Conservation (phyloP, 805 yeast genomes). For the Candida ipomoeae region DNA sequence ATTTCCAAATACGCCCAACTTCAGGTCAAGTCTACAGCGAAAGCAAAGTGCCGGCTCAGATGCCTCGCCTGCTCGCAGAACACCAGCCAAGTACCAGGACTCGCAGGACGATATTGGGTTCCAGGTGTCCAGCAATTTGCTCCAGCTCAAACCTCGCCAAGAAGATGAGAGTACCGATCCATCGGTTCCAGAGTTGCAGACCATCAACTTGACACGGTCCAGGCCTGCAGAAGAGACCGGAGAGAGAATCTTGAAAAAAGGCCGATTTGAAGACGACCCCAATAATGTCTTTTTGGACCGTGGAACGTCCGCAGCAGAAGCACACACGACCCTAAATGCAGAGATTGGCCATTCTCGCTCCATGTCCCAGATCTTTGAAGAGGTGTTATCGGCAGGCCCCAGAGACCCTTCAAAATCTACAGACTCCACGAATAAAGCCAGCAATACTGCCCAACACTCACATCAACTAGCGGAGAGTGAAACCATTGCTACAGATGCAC, state of each 20-base stretch:
- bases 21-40: slow-evolving; percentile 5
- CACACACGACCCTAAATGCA: not conserved
- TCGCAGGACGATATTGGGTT: slow-evolving; percentile 9
- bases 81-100: not conserved
- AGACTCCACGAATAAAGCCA: not conserved
- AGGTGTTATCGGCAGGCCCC: slow-evolving; percentile 18
- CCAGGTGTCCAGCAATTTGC: slow-evolving; percentile 1
- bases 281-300: slow-evolving; percentile 35
- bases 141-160: not conserved
- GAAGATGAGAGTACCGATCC: slow-evolving; percentile 16
- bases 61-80: slow-evolving; percentile 8
- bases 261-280: slow-evolving; percentile 13
- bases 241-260: not conserved
- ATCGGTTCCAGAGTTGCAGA: slow-evolving; percentile 11
- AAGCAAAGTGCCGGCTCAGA: slow-evolving; percentile 1
- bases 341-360: slow-evolving; percentile 23
- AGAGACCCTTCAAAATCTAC: slow-evolving; percentile 3
- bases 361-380: slow-evolving; percentile 32
- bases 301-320: not conserved
- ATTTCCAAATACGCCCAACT: slow-evolving; percentile 12
- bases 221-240: not conserved
- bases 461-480: not conserved
- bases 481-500: not conserved
- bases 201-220: slow-evolving; percentile 4
- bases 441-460: not conserved